Evolutionary conservation across 2,329 filamentous ascomycete species (phyloP).

Genomic region (Colletotrichum filicis): DNA sequence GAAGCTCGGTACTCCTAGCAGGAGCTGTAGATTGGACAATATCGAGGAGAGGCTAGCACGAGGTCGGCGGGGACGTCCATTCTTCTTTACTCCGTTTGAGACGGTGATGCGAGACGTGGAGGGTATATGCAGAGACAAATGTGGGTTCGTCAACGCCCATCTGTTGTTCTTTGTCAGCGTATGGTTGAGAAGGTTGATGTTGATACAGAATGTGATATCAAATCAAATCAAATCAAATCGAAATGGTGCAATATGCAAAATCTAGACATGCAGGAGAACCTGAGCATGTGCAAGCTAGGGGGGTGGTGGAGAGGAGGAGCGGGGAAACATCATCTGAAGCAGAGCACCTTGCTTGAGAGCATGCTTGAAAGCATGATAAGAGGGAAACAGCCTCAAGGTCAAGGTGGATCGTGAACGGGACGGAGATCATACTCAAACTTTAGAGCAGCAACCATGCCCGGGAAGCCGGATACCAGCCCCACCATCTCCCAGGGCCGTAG

Average conservation of each 20-base stretch:
- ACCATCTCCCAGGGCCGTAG: constrained; percentile 93
- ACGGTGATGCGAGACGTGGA: constrained; percentile 67
- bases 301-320: constrained; percentile 11
- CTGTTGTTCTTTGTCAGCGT: constrained; percentile 53
- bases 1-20: constrained; percentile 85
- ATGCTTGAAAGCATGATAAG: not conserved
- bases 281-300: constrained; percentile 12
- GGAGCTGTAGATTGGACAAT: constrained; percentile 82
- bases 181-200: not conserved
- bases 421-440: constrained; percentile 81
- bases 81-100: constrained; percentile 61
- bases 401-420: constrained; percentile 3
- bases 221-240: not conserved
- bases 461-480: constrained; percentile 87
- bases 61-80: constrained; percentile 67
- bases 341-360: not conserved
- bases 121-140: constrained; percentile 82
- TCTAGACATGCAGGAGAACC: not conserved
- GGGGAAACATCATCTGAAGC: constrained; percentile 25
- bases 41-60: constrained; percentile 72
- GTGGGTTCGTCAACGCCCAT: constrained; percentile 93
- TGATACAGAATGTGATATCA: not conserved
- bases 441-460: constrained; percentile 84
- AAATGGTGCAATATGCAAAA: not conserved
- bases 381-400: not conserved